Conservation (phyloP, 768 basidiomycete genomes). For the Leucosporidium yakuticum region DNA sequence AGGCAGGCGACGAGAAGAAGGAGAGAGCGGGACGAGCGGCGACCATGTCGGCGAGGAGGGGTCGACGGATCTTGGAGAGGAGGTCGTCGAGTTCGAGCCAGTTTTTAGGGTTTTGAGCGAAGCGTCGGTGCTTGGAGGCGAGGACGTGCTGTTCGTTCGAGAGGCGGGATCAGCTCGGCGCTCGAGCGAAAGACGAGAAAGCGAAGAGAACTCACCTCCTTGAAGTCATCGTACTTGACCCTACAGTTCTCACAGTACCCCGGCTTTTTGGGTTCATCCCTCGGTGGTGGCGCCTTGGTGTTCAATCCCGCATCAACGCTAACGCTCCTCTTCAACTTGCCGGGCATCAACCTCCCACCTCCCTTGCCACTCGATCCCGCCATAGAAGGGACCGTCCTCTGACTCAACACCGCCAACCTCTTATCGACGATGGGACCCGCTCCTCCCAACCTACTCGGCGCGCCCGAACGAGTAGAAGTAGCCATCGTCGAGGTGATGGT, state of each 20-base stretch:
- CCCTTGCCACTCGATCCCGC: slow-evolving; percentile 40
- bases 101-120: slow-evolving; percentile 69
- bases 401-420: slow-evolving; percentile 34
- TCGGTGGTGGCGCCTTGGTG: slow-evolving; percentile 10
- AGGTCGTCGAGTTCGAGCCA: slow-evolving; percentile 72
- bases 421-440: slow-evolving; percentile 33
- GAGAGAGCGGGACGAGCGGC: no score
- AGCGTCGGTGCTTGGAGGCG: slow-evolving; percentile 70
- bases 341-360: slow-evolving; percentile 50
- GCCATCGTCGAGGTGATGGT: slow-evolving; percentile 77
- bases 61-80: slow-evolving; percentile 56
- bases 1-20: neutral
- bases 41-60: neutral
- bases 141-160: slow-evolving; percentile 58
- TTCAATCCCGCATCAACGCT: slow-evolving; percentile 39
- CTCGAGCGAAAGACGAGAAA: neutral
- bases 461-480: slow-evolving; percentile 37
- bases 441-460: slow-evolving; percentile 14
- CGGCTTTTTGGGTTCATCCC: slow-evolving; percentile 77
- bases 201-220: slow-evolving; percentile 52
- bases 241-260: slow-evolving; percentile 98
- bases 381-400: neutral
- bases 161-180: slow-evolving; percentile 3
- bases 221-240: slow-evolving; percentile 79
- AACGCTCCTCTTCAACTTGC: slow-evolving; percentile 37